Conservation (phyloP, 345 rosid species). For the Lumnitzera littorea region DNA sequence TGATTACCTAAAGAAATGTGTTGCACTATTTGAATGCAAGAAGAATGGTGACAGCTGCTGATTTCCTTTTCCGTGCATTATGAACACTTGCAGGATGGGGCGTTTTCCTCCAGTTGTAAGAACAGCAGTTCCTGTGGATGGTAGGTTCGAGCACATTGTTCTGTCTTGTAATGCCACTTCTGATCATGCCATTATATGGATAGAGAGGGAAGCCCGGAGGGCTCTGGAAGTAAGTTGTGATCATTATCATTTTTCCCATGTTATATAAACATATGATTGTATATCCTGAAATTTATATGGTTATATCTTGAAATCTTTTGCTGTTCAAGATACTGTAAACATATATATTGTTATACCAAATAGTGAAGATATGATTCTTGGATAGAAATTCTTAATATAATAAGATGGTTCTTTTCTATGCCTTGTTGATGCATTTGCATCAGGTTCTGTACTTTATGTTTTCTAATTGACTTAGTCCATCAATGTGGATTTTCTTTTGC, state of each 20-base stretch:
- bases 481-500: too few species aligned
- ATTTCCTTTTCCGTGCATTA: not conserved
- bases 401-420: too few species aligned
- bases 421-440: too few species aligned
- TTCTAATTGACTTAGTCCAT: too few species aligned
- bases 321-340: too few species aligned
- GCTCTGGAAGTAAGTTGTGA: conserved; percentile 57
- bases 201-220: conserved; percentile 76
- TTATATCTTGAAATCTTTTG: too few species aligned
- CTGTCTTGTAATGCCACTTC: conserved; percentile 93
- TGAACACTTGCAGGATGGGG: conserved; percentile 43
- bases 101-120: conserved; percentile 85
- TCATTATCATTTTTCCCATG: not conserved
- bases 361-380: too few species aligned
- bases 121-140: conserved; percentile 92
- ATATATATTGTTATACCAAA: too few species aligned
- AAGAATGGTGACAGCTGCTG: not conserved
- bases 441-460: too few species aligned
- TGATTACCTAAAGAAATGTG: not conserved
- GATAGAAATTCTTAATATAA: too few species aligned
- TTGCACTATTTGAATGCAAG: not conserved
- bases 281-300: too few species aligned
- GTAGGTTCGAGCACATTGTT: conserved; percentile 94
- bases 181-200: conserved; percentile 90
- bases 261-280: not conserved